Percentiles rank a stretch among this genome's conserved stretches.
Evolutionary conservation across 23 red algal species (phyloP).

Genomic region (Gracilariopsis chorda): DNA sequence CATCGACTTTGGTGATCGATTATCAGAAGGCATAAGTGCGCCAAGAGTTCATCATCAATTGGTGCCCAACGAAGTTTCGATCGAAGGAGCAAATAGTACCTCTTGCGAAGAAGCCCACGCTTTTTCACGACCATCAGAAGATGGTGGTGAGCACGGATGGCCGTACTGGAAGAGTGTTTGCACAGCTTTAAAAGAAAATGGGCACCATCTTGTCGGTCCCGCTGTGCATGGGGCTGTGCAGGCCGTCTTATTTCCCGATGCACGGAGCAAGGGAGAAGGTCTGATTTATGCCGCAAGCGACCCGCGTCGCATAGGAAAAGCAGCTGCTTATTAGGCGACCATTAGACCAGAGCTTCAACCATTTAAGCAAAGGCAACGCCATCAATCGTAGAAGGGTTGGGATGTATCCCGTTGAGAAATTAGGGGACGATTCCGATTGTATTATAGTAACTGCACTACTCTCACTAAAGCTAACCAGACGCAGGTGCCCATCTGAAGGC

Average conservation of each 20-base stretch:
- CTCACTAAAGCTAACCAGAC: too few relatives aligned
- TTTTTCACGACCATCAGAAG: neutral
- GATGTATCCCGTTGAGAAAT: too few relatives aligned
- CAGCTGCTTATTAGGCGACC: slow-evolving; percentile 90
- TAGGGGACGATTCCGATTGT: too few relatives aligned
- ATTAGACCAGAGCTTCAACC: too few relatives aligned
- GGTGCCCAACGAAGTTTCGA: slow-evolving; percentile 75
- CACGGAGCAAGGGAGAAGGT: slow-evolving; percentile 4
- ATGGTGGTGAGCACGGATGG: slow-evolving; percentile 37
- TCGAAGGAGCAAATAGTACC: slow-evolving; percentile 72
- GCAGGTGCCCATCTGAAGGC: too few relatives aligned
- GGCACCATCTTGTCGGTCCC: slow-evolving; percentile 42
- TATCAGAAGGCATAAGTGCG: slow-evolving; percentile 65
- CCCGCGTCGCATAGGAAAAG: slow-evolving; percentile 70
- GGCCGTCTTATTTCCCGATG: slow-evolving; percentile 28
- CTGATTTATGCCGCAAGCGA: slow-evolving; percentile 76
- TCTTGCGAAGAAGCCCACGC: slow-evolving; percentile 37
- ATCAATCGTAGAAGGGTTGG: too few relatives aligned
- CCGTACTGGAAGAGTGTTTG: slow-evolving; percentile 74
- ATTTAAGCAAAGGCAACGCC: too few relatives aligned
- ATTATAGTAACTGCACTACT: too few relatives aligned
- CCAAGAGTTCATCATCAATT: slow-evolving; percentile 96
- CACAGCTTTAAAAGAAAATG: slow-evolving; percentile 52
- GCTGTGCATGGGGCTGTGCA: slow-evolving; percentile 57
- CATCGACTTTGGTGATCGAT: slow-evolving; percentile 68